Base-by-base conservation (phyloP, 1,284 basidiomycete species). In the Naganishia sp. region DNA sequence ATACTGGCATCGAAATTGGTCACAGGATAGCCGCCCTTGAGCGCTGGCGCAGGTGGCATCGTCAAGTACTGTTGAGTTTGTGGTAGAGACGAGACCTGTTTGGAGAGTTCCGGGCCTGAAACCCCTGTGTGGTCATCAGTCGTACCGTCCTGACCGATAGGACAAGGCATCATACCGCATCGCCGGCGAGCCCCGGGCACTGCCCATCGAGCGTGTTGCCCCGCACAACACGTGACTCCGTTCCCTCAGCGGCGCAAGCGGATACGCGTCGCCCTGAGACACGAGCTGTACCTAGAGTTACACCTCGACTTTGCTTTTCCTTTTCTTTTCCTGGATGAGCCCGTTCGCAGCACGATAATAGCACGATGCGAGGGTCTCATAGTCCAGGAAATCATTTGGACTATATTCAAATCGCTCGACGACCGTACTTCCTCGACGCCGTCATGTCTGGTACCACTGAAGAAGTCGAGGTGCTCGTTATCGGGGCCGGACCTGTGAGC, bases 401-500 rank as follows among this genome's bases (percentile, higher is more conserved):
- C 36, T 7, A 39, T 39, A 39, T 5, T 7, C 13, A 39, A 39
- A 39, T 39, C 36, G 9, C 4, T 39, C 36, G 36, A 6, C 36
- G 36, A 39, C 6, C 11, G 45, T 48, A 18, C 7, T 48, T 18
- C 45, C 23, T 50, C 10, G 23, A 25, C 23, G 13, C 36, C 9
- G 36, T 45, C 39, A 59, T 59, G 56, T 48, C 44, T 21, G 43
- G 16, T 33, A 31, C 56, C 21, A n/a, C 45, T 36, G 45, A 59
- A 64, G 53, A 74, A 18, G 72, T 79, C 13, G 75, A 79, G 53
- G 74, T 76, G 2, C 70, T 79, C 18, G 75, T 81, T 66, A 76
- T 81, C 54, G 80, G 80, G 53, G 76, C 79, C 48, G 80, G 80
- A 60, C 75, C 73, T 9, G 75, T 75, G 42, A 69, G 73, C 25